Conservation (phyloP, 2,329 filamentous ascomycete genomes). For the Blumeria graminis region DNA sequence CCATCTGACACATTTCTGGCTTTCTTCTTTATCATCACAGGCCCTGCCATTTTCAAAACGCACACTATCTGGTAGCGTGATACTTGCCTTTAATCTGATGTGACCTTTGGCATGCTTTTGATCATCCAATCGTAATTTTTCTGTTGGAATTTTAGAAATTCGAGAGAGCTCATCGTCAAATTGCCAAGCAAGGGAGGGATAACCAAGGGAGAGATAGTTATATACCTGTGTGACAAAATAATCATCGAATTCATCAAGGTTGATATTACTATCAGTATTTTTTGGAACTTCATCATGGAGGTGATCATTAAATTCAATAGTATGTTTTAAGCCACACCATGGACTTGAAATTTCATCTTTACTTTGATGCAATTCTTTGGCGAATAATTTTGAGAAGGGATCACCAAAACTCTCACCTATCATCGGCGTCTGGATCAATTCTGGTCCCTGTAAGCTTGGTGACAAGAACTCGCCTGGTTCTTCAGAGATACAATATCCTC, state of each 20-base stretch:
- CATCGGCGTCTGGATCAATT: constrained; percentile 17
- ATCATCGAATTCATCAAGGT: constrained; percentile 35
- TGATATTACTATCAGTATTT: not conserved
- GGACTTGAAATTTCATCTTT: not conserved
- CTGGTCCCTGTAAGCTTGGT: constrained; percentile 10
- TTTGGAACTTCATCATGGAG: constrained; percentile 9
- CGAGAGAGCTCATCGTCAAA: constrained; percentile 72
- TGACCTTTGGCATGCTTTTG: constrained; percentile 45
- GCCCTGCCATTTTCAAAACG: no score
- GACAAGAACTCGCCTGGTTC: constrained; percentile 16
- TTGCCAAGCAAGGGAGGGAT: constrained; percentile 58
- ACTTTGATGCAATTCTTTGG: constrained; percentile 1
- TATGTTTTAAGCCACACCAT: constrained; percentile 12
- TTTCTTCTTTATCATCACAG: constrained; percentile 11
- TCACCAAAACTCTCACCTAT: constrained; percentile 13
- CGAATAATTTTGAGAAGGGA: constrained; percentile 14
- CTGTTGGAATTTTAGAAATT: constrained; percentile 46
- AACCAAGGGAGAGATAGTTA: constrained; percentile 85
- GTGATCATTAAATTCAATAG: constrained; percentile 13
- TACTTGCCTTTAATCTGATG: constrained; percentile 24
- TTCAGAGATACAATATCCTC: constrained; percentile 35
- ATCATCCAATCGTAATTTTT: constrained; percentile 51
- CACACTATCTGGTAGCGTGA: constrained; percentile 18
- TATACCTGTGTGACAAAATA: constrained; percentile 84
- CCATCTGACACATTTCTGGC: constrained; percentile 43